These are phyloP conservation scores for Podospora pseudocomata DNA, from an alignment of 495 filamentous ascomycete genomes.

Conservation along the genomic window DNA sequence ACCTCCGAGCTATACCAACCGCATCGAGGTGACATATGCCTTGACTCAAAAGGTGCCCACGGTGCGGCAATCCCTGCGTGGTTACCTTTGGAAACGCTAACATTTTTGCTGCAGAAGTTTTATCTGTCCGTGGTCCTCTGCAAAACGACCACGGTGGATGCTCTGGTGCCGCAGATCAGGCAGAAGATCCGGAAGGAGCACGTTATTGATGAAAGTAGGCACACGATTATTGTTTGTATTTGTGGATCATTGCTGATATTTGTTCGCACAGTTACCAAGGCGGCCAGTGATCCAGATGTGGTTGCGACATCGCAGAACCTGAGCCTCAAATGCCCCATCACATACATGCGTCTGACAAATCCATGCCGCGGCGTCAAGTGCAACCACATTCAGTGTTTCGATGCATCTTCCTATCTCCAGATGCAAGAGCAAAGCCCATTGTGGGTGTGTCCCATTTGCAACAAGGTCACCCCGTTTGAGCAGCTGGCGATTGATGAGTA, in stretches of 20 bases:
- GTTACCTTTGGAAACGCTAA: constrained; percentile 1
- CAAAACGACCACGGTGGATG: constrained; percentile 63
- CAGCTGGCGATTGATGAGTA: constrained; percentile 82
- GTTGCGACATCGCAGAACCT: constrained; percentile 80
- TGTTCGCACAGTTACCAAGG: constrained; percentile 60
- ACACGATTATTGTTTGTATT: neutral
- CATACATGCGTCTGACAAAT: constrained; percentile 72
- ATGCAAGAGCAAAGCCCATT: constrained; percentile 93
- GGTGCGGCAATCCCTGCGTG: neutral
- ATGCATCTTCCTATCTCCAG: constrained; percentile 88
- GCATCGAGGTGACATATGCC: constrained; percentile 83
- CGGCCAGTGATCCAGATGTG: constrained; percentile 82
- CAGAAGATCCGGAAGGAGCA: constrained; percentile 74
- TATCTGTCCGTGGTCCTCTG: constrained; percentile 72
- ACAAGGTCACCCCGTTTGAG: constrained; percentile 75
- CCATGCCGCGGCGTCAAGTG: constrained; percentile 79
- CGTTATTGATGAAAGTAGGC: constrained; percentile 80
- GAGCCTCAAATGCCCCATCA: constrained; percentile 89
- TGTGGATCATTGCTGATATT: constrained; percentile 23
- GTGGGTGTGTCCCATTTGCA: constrained; percentile 92
- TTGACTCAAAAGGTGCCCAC: constrained; percentile 71
- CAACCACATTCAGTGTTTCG: constrained; percentile 91
- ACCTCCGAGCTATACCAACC: constrained; percentile 63
- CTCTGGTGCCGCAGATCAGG: constrained; percentile 65
- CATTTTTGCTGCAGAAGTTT: constrained; percentile 58